Evolutionary conservation across 192 early-diverging fungal genomes (phyloP).

Genomic region (Coemansia sp.): DNA sequence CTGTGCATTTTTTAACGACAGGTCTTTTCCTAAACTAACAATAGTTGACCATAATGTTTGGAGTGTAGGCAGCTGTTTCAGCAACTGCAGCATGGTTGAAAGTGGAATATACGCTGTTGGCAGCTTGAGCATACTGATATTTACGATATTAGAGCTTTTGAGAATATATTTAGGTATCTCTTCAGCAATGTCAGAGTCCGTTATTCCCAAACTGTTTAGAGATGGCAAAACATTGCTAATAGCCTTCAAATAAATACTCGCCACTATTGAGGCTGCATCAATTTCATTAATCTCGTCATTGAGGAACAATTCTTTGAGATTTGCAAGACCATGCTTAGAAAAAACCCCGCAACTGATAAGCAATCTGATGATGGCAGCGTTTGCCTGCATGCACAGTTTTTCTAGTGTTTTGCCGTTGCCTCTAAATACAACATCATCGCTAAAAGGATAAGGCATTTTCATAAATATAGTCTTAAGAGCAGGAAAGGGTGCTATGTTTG

Average conservation of each 20-base stretch:
- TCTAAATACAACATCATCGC: conserved; percentile 9
- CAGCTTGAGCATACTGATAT: not conserved
- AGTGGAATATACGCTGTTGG: not conserved
- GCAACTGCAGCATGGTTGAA: not conserved
- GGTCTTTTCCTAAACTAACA: not conserved
- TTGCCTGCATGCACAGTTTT: not conserved
- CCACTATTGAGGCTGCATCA: not conserved
- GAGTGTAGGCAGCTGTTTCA: not conserved
- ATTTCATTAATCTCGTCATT: not conserved
- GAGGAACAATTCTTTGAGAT: not conserved
- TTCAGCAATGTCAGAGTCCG: conserved; percentile 4
- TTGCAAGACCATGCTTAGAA: not conserved
- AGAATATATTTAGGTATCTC: not conserved
- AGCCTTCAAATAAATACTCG: not conserved
- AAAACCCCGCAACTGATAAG: conserved; percentile 1
- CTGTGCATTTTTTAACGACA: not conserved
- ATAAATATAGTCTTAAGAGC: not conserved
- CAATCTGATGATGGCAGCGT: not conserved
- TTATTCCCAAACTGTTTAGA: not conserved
- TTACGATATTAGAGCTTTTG: not conserved
- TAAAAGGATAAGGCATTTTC: conserved; percentile 10
- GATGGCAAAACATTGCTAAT: not conserved
- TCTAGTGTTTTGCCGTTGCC: not conserved
- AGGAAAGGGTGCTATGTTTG: conserved; percentile 4
- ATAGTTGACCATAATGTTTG: not conserved